Conservation (phyloP, 352 stramenopile species). For the Globisporangium abappressorium region DNA sequence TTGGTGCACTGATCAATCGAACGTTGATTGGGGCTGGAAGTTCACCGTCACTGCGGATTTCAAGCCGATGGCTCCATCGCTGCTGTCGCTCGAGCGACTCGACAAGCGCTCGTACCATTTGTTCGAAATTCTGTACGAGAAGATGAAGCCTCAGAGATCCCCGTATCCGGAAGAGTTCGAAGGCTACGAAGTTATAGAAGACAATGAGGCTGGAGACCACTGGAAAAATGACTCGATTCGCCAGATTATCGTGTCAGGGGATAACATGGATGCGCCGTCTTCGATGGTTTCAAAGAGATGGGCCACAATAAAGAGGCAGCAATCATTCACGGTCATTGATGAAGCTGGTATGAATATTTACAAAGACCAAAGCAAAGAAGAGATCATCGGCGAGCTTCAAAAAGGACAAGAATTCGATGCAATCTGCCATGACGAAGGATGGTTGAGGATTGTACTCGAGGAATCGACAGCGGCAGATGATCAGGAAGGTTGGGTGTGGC, state of each 20-base stretch:
- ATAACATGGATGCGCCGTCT: neutral
- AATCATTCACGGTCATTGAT: slow-evolving; percentile 31
- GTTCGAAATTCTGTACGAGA: slow-evolving; percentile 72
- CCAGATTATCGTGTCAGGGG: slow-evolving; percentile 23
- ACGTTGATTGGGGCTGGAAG: slow-evolving; percentile 89
- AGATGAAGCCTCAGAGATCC: slow-evolving; percentile 35
- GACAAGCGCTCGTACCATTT: slow-evolving; percentile 56
- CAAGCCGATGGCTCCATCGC: slow-evolving; percentile 33
- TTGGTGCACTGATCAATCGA: slow-evolving; percentile 83
- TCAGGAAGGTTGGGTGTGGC: slow-evolving; percentile 38
- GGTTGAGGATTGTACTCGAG: slow-evolving; percentile 27
- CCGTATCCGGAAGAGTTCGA: slow-evolving; percentile 52
- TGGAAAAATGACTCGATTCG: slow-evolving; percentile 25
- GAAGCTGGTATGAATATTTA: slow-evolving; percentile 24
- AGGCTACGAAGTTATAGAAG: slow-evolving; percentile 33
- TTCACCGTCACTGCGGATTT: slow-evolving; percentile 75
- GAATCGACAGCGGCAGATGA: neutral
- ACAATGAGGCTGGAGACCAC: slow-evolving; percentile 5
- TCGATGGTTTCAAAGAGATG: neutral
- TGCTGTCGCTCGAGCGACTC: slow-evolving; percentile 54
- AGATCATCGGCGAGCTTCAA: slow-evolving; percentile 16
- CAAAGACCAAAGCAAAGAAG: slow-evolving; percentile 17
- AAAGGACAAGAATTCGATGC: slow-evolving; percentile 26
- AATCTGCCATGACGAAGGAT: slow-evolving; percentile 20
- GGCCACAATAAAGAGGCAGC: neutral